Conservation (phyloP, 768 basidiomycete species). For the Lactifluus subvellereus region DNA sequence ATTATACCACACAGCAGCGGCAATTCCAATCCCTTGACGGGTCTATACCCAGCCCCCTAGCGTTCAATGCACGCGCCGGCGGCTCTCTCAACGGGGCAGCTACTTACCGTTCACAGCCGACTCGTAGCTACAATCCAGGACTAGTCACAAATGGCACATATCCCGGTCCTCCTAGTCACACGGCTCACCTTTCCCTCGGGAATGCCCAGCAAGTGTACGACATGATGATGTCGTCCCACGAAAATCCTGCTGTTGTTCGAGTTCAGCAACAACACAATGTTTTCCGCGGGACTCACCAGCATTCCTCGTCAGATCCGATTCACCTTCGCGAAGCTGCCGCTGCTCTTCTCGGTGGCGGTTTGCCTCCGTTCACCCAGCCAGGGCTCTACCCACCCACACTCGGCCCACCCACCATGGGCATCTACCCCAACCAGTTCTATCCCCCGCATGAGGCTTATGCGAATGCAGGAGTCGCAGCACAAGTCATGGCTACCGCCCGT, state of each 20-base stretch:
- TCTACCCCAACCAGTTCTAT: slow-evolving; percentile 72
- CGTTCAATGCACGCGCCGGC: slow-evolving; percentile 42
- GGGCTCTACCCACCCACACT: slow-evolving; percentile 51
- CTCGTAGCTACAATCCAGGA: slow-evolving; percentile 51
- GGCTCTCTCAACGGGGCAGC: slow-evolving; percentile 47
- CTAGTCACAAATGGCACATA: slow-evolving; percentile 42
- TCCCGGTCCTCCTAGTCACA: slow-evolving; percentile 43
- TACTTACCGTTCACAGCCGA: slow-evolving; percentile 54
- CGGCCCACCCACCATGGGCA: slow-evolving; percentile 39
- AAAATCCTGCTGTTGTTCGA: slow-evolving; percentile 61
- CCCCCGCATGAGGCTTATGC: slow-evolving; percentile 52
- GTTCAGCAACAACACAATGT: slow-evolving; percentile 75
- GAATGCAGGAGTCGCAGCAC: slow-evolving; percentile 34
- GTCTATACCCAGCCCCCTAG: slow-evolving; percentile 33
- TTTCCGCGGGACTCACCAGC: slow-evolving; percentile 71
- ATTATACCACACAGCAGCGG: slow-evolving; percentile 56
- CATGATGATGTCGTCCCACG: slow-evolving; percentile 52
- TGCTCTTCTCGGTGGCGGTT: slow-evolving; percentile 51
- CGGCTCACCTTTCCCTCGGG: slow-evolving; percentile 65
- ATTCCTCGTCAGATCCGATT: slow-evolving; percentile 79
- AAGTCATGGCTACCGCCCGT: slow-evolving; percentile 50
- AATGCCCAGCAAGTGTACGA: slow-evolving; percentile 76
- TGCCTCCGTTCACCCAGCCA: slow-evolving; percentile 51
- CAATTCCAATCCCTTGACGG: slow-evolving; percentile 44
- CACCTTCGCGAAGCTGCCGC: slow-evolving; percentile 61